A percentile compares a stretch with the other conserved stretches of the same genome.
Evolutionary conservation across 192 early-diverging fungal species (phyloP).

Genomic region (Rhizophagus prolifer): DNA sequence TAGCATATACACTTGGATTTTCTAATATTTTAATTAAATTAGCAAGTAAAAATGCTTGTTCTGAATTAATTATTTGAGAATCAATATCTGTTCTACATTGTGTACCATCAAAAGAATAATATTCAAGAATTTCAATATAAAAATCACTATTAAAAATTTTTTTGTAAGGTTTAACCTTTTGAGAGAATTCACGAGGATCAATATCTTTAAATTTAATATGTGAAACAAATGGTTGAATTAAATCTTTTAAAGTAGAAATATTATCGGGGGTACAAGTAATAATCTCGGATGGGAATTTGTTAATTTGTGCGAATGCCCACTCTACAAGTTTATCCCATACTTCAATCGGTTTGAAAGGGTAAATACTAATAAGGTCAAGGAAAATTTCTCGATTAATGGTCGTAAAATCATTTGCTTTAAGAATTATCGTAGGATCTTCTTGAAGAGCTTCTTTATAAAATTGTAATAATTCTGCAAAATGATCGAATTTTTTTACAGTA

Average conservation of each 20-base stretch:
- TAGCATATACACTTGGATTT: neutral
- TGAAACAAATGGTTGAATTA: neutral
- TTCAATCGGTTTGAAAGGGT: neutral
- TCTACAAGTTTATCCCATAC: neutral
- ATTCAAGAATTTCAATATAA: conserved; percentile 5
- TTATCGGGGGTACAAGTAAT: neutral
- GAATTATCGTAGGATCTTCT: neutral
- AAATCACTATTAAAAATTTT: neutral
- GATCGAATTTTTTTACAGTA: neutral
- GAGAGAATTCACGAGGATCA: neutral
- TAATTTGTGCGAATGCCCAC: neutral
- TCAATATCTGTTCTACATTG: neutral
- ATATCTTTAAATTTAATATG: neutral
- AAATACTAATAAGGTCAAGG: neutral
- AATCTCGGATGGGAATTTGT: neutral
- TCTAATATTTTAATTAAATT: no score
- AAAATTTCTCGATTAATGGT: neutral
- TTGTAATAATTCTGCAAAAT: neutral
- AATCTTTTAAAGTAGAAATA: neutral
- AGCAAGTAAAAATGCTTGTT: no score
- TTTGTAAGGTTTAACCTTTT: neutral
- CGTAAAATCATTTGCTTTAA: neutral
- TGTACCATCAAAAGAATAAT: neutral
- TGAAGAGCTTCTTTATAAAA: neutral
- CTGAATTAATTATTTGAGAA: neutral